Percentiles rank a stretch among this genome's conserved stretches.
Evolutionary conservation across 2,329 filamentous ascomycete genomes (phyloP).

Genomic region (Beauveria sp.): DNA sequence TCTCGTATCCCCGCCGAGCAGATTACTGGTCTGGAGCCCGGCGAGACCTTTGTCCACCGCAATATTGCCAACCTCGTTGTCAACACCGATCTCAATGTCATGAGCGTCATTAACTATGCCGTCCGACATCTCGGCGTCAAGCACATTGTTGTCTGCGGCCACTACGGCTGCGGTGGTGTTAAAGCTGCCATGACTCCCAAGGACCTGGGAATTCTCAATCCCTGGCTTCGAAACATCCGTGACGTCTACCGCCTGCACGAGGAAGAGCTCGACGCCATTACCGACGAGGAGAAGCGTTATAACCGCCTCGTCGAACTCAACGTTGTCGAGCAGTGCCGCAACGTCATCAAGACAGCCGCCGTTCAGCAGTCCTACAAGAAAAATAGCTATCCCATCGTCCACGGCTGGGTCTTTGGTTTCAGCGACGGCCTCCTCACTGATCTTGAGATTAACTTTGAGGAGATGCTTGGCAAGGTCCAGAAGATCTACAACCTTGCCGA

Average conservation of each 20-base stretch:
- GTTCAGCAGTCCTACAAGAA: conserved; percentile 64
- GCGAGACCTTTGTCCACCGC: conserved; percentile 88
- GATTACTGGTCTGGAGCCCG: conserved; percentile 74
- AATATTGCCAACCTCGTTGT: conserved; percentile 89
- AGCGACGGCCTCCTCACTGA: conserved; percentile 59
- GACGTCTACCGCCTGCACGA: conserved; percentile 68
- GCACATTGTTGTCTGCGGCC: conserved; percentile 72
- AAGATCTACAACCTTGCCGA: conserved; percentile 55
- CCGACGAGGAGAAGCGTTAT: conserved; percentile 52
- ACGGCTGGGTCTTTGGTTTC: conserved; percentile 68
- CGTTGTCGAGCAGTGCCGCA: conserved; percentile 68
- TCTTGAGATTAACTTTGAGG: conserved; percentile 54
- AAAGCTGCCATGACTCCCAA: conserved; percentile 66
- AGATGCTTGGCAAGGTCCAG: conserved; percentile 48
- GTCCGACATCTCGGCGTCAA: conserved; percentile 74
- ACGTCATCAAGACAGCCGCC: conserved; percentile 70
- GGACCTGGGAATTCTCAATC: conserved; percentile 64
- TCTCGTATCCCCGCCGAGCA: conserved; percentile 87
- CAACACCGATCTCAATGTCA: conserved; percentile 70
- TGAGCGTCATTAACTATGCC: conserved; percentile 80
- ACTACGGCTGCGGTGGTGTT: conserved; percentile 72
- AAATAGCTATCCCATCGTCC: conserved; percentile 60
- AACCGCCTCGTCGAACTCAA: conserved; percentile 76
- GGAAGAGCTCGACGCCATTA: conserved; percentile 57
- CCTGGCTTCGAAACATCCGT: conserved; percentile 67